Conservation (phyloP, 192 early-diverging fungal genomes). For the Spizellomyces punctatus region DNA sequence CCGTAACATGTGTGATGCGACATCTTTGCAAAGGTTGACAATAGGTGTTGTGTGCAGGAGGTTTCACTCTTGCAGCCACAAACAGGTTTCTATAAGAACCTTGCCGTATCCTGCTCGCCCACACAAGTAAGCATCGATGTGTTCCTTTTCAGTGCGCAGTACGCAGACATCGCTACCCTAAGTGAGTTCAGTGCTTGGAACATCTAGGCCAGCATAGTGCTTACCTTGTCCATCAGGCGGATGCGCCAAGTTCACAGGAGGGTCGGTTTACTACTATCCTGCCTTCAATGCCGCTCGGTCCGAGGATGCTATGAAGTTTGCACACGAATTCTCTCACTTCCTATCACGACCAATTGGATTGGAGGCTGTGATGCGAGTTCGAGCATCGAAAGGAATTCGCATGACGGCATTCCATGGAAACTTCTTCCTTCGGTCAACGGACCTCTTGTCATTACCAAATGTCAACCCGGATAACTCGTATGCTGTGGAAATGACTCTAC, state of each 20-base stretch:
- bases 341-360: conserved; percentile 78
- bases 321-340: conserved; percentile 78
- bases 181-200: conserved; percentile 38
- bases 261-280: conserved; percentile 87
- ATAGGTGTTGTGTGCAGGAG: conserved; percentile 53
- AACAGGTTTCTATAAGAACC: conserved; percentile 86
- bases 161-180: conserved; percentile 87
- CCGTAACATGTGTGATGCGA: conserved; percentile 29
- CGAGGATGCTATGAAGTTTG: conserved; percentile 84
- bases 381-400: conserved; percentile 85
- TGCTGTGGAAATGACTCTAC: conserved; percentile 77
- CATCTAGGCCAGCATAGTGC: too few species aligned
- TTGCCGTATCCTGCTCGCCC: conserved; percentile 90
- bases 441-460: conserved; percentile 87
- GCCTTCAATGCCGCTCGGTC: conserved; percentile 79
- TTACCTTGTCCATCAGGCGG: conserved; percentile 5
- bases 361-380: conserved; percentile 91
- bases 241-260: conserved; percentile 84
- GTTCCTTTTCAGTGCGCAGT: conserved; percentile 81
- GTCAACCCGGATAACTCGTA: conserved; percentile 92
- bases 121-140: conserved; percentile 88
- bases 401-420: conserved; percentile 94
- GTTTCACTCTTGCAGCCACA: conserved; percentile 78
- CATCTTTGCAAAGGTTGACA: background rate
- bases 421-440: conserved; percentile 95